Base-by-base conservation (phyloP, 2,329 filamentous ascomycete species). In the Penicillium italicum region DNA sequence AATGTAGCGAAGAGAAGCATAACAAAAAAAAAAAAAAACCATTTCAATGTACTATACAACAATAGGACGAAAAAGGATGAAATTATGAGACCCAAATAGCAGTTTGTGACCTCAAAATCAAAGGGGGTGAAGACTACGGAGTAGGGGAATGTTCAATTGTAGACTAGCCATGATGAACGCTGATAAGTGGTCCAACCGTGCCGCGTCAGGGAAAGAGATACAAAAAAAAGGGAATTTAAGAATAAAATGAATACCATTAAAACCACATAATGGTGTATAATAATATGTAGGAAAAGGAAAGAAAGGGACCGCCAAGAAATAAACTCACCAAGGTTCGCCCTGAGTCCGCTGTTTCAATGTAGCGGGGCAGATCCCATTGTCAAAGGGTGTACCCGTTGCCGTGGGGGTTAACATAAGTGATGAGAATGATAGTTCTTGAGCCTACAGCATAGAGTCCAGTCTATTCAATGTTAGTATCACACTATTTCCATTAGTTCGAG, bases 281-380 rank as follows among this genome's bases (percentile, higher is more conserved):
- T n/a, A 50, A 5, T 16, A 4, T 42, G 2, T 0, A 24, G 30
- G 18, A 52, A 38, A 33, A 48, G 54, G 50, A 56, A 48, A 43
- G 53, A 59, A 59, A 62, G 53, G 56, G 56, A 55, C 62, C 59
- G 67, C 67, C 67, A 66, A 69, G 67, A 60, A 57, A 55, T 61
- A 58, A 63, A 61, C 66, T 65, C 61, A 66, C 67, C 63, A 69
- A 67, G 67, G 65, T 71, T 71, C 65, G 62, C 61, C 61, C 59
- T 62, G 37, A 33, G 28, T 28, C 26, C 34, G 20, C 20, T 66
- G 67, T 69, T 70, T 69, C 68, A 69, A 65, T 61, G 66, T 62
- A 66, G 69, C 68, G 69, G 69, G 69, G 68, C 67, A 65, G 66
- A 66, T 69, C 64, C 63, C 61, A 68, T 57, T 62, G 65, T 69